phyloP scores from a whole-genome alignment of 345 rosid species.

The Passiflora organensis region DNA sequence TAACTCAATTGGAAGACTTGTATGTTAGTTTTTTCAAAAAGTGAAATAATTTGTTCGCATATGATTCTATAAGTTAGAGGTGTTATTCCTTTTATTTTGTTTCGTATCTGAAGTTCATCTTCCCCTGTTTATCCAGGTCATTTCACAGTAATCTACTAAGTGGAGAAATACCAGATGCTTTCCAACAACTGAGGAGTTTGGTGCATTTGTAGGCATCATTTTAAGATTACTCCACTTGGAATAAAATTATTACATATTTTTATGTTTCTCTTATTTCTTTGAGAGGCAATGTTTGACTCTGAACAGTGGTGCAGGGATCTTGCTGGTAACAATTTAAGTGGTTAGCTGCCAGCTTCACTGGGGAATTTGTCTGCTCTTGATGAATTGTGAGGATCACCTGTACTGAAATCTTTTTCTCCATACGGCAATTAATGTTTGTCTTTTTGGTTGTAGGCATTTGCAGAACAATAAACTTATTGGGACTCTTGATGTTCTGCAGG shows the following conservation, averaged over 20 bases:
- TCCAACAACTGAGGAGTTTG: constrained; percentile 52
- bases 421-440: too few species aligned
- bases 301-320: constrained; percentile 51
- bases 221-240: background rate
- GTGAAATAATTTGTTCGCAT: too few species aligned
- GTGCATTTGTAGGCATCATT: constrained; percentile 45
- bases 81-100: background rate
- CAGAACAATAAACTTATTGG: too few species aligned
- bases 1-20: constrained; percentile 47
- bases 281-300: constrained; percentile 15
- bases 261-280: constrained; percentile 1
- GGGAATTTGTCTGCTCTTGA: too few species aligned
- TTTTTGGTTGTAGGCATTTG: too few species aligned
- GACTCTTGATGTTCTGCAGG: too few species aligned
- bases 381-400: too few species aligned
- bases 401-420: too few species aligned
- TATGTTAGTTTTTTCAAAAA: constrained; percentile 32
- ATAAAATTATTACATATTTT: background rate
- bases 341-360: too few species aligned
- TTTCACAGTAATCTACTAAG: constrained; percentile 56
- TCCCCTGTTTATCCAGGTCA: constrained; percentile 45
- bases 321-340: constrained; percentile 67
- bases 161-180: constrained; percentile 70
- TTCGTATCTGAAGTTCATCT: constrained; percentile 7
- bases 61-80: background rate